phyloP scores from a whole-genome alignment of 2,329 filamentous ascomycete species.

The Bipolaris zeicola region DNA sequence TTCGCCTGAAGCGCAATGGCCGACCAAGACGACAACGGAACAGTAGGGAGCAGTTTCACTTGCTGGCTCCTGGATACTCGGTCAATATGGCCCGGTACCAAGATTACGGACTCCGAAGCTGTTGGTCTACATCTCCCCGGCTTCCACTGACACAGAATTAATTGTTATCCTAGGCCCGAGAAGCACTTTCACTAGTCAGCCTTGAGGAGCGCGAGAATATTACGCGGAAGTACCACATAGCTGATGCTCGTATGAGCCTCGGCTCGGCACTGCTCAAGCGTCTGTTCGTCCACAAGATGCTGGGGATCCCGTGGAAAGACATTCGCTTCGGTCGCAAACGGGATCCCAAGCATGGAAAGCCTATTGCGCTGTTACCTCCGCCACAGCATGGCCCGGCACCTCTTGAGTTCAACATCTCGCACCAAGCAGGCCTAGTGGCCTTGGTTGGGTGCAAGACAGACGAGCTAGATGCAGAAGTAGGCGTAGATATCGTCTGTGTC shows the following conservation, averaged over 20 bases:
- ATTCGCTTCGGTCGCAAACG: constrained; percentile 63
- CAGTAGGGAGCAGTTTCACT: constrained; percentile 36
- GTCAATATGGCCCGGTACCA: constrained; percentile 53
- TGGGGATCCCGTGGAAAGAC: constrained; percentile 64
- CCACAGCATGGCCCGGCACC: constrained; percentile 28
- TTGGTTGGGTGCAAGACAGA: constrained; percentile 58
- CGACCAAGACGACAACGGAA: constrained; percentile 12
- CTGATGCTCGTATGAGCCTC: constrained; percentile 76
- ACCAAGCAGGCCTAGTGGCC: constrained; percentile 76
- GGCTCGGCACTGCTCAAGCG: constrained; percentile 77
- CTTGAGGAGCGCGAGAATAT: constrained; percentile 62
- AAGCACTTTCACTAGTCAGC: constrained; percentile 51
- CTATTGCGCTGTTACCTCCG: constrained; percentile 51
- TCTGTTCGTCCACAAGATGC: constrained; percentile 65
- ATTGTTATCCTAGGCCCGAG: constrained; percentile 44
- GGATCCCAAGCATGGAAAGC: constrained; percentile 57
- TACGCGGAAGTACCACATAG: constrained; percentile 67
- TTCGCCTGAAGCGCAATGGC: constrained; percentile 15
- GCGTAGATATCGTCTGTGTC: constrained; percentile 77
- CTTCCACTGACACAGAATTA: background rate
- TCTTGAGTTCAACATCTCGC: constrained; percentile 76
- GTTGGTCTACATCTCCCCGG: constrained; percentile 5
- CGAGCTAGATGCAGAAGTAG: constrained; percentile 58
- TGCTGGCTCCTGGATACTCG: constrained; percentile 59
- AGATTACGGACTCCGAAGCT: constrained; percentile 42